Base-by-base conservation (phyloP, 345 rosid species). In the Populus simonii region DNA sequence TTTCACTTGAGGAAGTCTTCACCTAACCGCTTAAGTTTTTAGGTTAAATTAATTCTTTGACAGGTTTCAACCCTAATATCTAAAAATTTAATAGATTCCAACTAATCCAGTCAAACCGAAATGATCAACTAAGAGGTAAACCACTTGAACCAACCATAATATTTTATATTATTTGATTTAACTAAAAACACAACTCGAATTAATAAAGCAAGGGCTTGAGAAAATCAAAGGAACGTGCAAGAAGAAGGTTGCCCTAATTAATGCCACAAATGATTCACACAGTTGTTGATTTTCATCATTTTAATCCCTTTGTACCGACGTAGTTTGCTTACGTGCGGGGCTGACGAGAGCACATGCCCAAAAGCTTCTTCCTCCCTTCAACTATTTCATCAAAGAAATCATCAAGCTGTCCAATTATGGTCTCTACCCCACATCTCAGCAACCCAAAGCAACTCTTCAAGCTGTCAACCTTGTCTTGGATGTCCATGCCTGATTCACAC, bases 331-430 rank as follows among this genome's bases (percentile, higher is more conserved):
- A 90, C 80, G 91, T 92, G 0, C 39, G 39, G 5, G 53, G 16
- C 20, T 49, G 22, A 79, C 84, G 91, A 79, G 86, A 87, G 88
- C 94, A 92, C 83, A 92, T 78, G 87, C 93, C 95, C 86, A 90
- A 80, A 79, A 92, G 92, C 81, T 85, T 88, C 86, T 90, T 89
- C 67, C 97, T 90, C 66, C 93, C 97, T 80, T 93, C 95, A 79
- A 93, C 95, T 75, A 92, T 91, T 79, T 94, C 97, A 84, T 94
- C 94, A 79, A 91, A 88, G 87, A 94, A 88, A 87, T 92, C 97
- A 88, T 94, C 98, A 79, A 94, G 84, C 76, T 93, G 93, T 36
- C 87, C 88, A 80, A 87, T 84, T 31, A 89, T 83, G 65, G 83
- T 81, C 80, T 94, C 96, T 80, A 86, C 89, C 80, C 97, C 94